These are phyloP conservation scores for Cryphonectria naterciae DNA, from an alignment of 2,329 filamentous ascomycete genomes.

Conservation along the genomic window DNA sequence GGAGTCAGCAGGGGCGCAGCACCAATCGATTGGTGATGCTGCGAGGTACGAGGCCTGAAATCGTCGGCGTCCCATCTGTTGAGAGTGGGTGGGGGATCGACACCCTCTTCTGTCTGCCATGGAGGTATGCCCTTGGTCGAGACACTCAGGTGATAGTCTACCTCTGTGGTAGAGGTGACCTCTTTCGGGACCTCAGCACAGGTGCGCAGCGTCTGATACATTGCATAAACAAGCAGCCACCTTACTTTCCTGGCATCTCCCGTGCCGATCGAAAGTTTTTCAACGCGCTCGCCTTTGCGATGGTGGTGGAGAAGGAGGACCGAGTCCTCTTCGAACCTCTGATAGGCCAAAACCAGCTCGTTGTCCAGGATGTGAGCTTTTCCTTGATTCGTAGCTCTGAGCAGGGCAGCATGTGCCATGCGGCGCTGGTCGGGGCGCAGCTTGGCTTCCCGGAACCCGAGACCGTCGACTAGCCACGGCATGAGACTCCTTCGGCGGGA, in stretches of 20 bases:
- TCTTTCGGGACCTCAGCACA: constrained; percentile 65
- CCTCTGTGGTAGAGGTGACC: constrained; percentile 58
- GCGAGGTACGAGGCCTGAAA: constrained; percentile 37
- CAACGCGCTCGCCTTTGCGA: constrained; percentile 57
- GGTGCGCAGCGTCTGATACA: constrained; percentile 72
- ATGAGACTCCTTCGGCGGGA: constrained; percentile 32
- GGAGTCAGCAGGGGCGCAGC: constrained; percentile 17
- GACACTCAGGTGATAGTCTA: constrained; percentile 60
- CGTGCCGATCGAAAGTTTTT: constrained; percentile 55
- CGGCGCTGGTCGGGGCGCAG: constrained; percentile 53
- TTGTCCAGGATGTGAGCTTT: constrained; percentile 47
- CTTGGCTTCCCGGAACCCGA: constrained; percentile 40
- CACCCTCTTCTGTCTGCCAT: constrained; percentile 42
- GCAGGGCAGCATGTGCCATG: constrained; percentile 56
- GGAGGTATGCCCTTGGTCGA: constrained; percentile 49
- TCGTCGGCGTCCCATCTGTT: background rate
- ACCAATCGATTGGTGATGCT: constrained; percentile 26
- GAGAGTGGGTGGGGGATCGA: background rate
- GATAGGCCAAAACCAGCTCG: constrained; percentile 68
- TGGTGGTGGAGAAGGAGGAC: constrained; percentile 50
- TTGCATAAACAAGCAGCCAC: constrained; percentile 77
- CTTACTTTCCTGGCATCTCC: constrained; percentile 75
- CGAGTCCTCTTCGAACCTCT: constrained; percentile 68
- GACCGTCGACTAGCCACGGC: constrained; percentile 44
- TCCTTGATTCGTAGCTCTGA: constrained; percentile 54